These are phyloP conservation scores for Pseudonitzschia multistriata DNA, from an alignment of 108 stramenopile genomes.

Conservation along the genomic window DNA sequence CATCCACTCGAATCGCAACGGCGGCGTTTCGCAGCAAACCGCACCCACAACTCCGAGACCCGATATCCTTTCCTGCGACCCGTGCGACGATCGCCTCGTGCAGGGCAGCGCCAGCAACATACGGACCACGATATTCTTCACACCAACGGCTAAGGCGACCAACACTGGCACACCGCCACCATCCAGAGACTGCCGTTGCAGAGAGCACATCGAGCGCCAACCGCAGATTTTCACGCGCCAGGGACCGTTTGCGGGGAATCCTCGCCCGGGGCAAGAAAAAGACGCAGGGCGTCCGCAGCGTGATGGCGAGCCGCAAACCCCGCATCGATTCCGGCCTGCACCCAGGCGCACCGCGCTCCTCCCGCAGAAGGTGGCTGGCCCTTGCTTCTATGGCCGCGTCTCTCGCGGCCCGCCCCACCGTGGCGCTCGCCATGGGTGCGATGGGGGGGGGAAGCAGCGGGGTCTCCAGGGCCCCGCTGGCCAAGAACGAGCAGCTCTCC, in stretches of 20 bases:
- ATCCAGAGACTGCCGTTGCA: neutral
- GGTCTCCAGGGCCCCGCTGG: constrained; percentile 25
- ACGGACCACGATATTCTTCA: too few species aligned
- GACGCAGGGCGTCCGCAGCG: neutral
- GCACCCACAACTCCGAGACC: too few species aligned
- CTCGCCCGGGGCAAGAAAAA: neutral
- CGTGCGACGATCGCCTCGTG: too few species aligned
- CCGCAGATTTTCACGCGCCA: neutral
- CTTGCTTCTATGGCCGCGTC: constrained; percentile 14
- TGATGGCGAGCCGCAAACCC: neutral
- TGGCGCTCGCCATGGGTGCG: constrained; percentile 38
- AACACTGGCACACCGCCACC: neutral
- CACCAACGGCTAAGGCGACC: too few species aligned
- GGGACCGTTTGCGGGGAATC: neutral
- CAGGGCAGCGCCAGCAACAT: too few species aligned
- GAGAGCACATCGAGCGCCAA: neutral
- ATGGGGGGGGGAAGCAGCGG: constrained; percentile 28
- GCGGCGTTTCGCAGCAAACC: too few species aligned
- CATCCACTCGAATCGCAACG: too few species aligned
- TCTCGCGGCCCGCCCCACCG: constrained; percentile 16
- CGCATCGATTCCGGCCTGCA: too few species aligned
- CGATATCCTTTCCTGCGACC: too few species aligned
- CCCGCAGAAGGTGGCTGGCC: constrained; percentile 2
- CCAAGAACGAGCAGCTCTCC: constrained; percentile 42
- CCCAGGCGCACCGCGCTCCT: too few species aligned